Base-by-base conservation (phyloP, 805 yeast genomes). In the Kregervanrija delftensis region DNA sequence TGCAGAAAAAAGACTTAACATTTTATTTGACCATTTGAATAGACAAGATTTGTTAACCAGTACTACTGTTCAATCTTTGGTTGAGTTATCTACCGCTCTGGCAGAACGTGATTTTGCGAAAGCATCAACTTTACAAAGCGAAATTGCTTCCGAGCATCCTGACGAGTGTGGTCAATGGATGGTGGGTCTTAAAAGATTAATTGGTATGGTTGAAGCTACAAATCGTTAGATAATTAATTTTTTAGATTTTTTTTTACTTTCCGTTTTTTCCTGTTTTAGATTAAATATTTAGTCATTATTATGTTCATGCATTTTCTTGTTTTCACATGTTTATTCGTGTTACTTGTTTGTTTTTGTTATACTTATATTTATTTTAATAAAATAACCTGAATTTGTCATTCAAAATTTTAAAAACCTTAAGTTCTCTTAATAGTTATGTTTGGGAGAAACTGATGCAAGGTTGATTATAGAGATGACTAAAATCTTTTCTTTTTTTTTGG, bases 121-220 rank as follows among this genome's bases (percentile, higher is more conserved):
- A 12, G 97, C 98, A 1, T 64, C 72, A 42, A 63, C 72, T 2
- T 54, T 77, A 32, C 79, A 77, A 49, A 61, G 71, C 33, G 77
- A 79, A 42, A 74, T 93, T 48, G 76, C 84, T 16, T 73, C 87
- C 8, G 73, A 76, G 33, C 73, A 77, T 49, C 74, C 82, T 17
- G 77, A 74, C 17, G 95, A 90, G 63, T 78, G 84, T 51, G 96
- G 96, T 11, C 80, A 83, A 56, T 93, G 99, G 99, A 77, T 85
- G 68, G 78, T 85, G 31, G 99, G 99, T 55, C 83, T 93, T 39
- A 88, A 84, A 64, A 79, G 97, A 54, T 73, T 93, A 50, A 79
- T 91, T 49, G 83, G 83, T 50, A 86, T 93, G 76, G 78, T 72
- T 12, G 79, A 76, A 54, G 81, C 59, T 6, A 51, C 48, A 30